Evolutionary conservation across 257 asterid species (phyloP), one percentile per base, ranked within the genome.

Genomic region (Nicotiana undulata): DNA sequence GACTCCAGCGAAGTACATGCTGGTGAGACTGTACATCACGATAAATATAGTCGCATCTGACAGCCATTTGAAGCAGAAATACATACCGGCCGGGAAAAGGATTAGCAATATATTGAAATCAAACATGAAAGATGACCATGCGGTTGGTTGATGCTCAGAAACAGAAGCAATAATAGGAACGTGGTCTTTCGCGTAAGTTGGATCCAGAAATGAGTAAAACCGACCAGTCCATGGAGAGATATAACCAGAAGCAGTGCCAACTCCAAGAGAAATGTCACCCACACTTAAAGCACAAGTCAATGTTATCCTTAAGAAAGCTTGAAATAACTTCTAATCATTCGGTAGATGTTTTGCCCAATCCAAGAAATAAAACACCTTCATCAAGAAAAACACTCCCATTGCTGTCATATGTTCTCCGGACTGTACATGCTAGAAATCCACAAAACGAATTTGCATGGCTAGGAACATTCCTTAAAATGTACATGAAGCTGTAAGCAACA

Each of bases 351-450:
- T 96, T 85, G 93, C 93, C 99, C 98, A 96, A 80, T 88, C 97
- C 86, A 96, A 85, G 89, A 96, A 92, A 91, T 96, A 93, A 86
- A 96, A 96, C 75, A 93, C 98, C 98, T 94, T 98, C 90, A 94
- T 85, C 90, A 96, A 90, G 97, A 96, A 96, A 89, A 96, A 96
- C 77, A 94, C 97, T 64, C 99, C 99, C 98, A 96, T 94, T 55
- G 99, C 98, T 18, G 98, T 98, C 99, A 93, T 96, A 90, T 96
- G 98, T 84, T 96, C 98, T 79, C 99, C 99, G 34, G 98, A 96
- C 86, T 94, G 99, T 77, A 96, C 99, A 82, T 96, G 99, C 86
- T 96, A 98, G 85, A 96, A 96, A 61, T 98, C 99, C 79, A 96
- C 98, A 86, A 96, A 96, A 51, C 98, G 97, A 63, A 96, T 96